A percentile compares a stretch with the other conserved stretches of the same genome.
These are phyloP conservation scores for Mucor velutinosus DNA, from an alignment of 371 early-diverging fungal genomes.

Conservation along the genomic window DNA sequence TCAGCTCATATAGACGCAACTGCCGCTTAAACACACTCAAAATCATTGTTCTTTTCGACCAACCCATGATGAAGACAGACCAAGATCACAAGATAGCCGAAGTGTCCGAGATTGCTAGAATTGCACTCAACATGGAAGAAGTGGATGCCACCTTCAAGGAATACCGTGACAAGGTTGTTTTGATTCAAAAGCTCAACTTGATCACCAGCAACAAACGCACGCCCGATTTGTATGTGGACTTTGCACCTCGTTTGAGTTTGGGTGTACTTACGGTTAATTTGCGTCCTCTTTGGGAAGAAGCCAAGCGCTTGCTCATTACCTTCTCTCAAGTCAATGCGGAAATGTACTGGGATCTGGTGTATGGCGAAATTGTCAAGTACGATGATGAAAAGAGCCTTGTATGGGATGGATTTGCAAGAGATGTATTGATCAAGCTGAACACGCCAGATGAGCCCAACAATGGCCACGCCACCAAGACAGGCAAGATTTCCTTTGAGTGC, in stretches of 20 bases:
- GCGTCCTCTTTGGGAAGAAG: constrained; percentile 84
- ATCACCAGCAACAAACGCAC: constrained; percentile 58
- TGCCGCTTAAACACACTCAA: constrained; percentile 74
- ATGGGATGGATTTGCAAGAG: constrained; percentile 55
- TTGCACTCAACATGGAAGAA: constrained; percentile 67
- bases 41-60: constrained; percentile 70
- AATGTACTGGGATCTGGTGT: constrained; percentile 66
- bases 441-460: constrained; percentile 19
- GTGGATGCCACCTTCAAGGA: constrained; percentile 60
- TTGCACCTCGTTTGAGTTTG: constrained; percentile 62
- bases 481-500: constrained; percentile 60
- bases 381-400: constrained; percentile 59
- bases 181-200: constrained; percentile 68
- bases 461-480: constrained; percentile 51
- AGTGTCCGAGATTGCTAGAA: constrained; percentile 47
- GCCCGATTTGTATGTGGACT: constrained; percentile 66
- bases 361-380: constrained; percentile 59
- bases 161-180: constrained; percentile 80
- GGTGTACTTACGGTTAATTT: constrained; percentile 78
- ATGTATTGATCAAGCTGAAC: constrained; percentile 27
- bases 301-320: constrained; percentile 58
- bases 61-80: constrained; percentile 54
- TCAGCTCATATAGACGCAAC: constrained; percentile 59
- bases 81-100: constrained; percentile 39
- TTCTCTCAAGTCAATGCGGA: constrained; percentile 56